Conservation (phyloP, 139 green algal species). For the Closterium sp. region DNA sequence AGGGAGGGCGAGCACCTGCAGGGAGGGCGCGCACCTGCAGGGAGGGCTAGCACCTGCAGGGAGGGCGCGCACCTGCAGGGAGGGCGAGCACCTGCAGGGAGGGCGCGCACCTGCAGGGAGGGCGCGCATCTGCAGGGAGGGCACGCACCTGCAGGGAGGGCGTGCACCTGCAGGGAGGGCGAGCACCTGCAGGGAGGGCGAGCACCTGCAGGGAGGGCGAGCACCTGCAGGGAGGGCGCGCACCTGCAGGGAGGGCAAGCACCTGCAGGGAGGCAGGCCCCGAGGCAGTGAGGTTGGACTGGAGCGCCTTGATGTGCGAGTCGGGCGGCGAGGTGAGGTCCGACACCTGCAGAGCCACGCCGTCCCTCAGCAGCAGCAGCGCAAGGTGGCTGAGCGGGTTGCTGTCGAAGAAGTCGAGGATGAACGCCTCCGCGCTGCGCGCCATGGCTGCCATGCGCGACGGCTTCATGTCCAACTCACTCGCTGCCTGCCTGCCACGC, state of each 20-base stretch:
- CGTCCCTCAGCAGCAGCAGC: constrained; percentile 79
- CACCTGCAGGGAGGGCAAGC: neutral
- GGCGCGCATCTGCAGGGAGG: no score
- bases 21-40: no score
- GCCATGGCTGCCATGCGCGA: constrained; percentile 70
- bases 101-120: no score
- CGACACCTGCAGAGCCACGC: constrained; percentile 63
- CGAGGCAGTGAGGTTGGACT: constrained; percentile 7
- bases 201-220: no score
- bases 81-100: no score
- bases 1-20: neutral
- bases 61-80: no score
- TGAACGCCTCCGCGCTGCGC: constrained; percentile 60
- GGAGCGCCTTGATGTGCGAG: constrained; percentile 47
- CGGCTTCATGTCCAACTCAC: constrained; percentile 76
- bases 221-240: neutral
- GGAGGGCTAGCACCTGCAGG: no score
- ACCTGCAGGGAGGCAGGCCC: constrained; percentile 28
- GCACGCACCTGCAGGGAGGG: no score
- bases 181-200: no score
- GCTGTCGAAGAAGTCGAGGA: constrained; percentile 89
- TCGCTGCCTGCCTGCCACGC: constrained; percentile 54
- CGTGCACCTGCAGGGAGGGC: no score
- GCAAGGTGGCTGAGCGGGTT: constrained; percentile 90
- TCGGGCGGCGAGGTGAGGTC: constrained; percentile 55